Conservation (phyloP, 371 early-diverging fungal species). For the Haplosporangium sp. region DNA sequence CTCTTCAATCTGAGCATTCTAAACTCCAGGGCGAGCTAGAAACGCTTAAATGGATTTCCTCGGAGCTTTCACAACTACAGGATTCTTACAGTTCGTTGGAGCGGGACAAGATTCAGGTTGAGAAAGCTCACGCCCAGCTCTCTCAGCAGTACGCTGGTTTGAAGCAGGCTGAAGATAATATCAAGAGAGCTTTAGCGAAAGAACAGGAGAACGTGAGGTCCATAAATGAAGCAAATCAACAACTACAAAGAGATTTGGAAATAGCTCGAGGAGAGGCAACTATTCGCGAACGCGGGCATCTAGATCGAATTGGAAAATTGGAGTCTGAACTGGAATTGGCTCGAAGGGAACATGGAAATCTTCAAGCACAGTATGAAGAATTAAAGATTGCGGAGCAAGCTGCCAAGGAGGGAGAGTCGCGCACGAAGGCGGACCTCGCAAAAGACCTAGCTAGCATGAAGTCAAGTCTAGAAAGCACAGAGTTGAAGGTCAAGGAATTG, state of each 20-base stretch:
- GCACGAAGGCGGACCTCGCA: slow-evolving; percentile 25
- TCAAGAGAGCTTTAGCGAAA: slow-evolving; percentile 20
- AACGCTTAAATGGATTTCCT: slow-evolving; percentile 46
- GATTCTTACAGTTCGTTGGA: slow-evolving; percentile 23
- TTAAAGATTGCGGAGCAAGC: slow-evolving; percentile 36
- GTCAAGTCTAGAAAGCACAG: slow-evolving; percentile 18
- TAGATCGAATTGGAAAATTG: slow-evolving; percentile 17
- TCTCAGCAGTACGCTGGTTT: slow-evolving; percentile 16
- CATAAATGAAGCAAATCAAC: slow-evolving; percentile 11
- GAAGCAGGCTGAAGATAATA: slow-evolving; percentile 34
- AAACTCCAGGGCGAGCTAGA: slow-evolving; percentile 41
- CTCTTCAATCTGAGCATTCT: slow-evolving; percentile 32
- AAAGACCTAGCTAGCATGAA: slow-evolving; percentile 25
- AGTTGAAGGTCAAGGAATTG: slow-evolving; percentile 21
- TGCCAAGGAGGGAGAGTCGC: slow-evolving; percentile 47
- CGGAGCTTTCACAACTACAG: slow-evolving; percentile 43
- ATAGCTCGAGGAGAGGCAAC: slow-evolving; percentile 11
- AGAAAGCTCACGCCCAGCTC: slow-evolving; percentile 45
- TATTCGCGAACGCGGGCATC: slow-evolving; percentile 15
- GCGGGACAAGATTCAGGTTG: slow-evolving; percentile 35
- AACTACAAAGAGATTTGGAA: slow-evolving; percentile 20
- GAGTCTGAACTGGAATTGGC: slow-evolving; percentile 23
- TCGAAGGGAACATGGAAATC: slow-evolving; percentile 23
- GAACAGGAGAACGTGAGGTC: slow-evolving; percentile 20
- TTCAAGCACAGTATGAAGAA: slow-evolving; percentile 29